Conservation (phyloP, 2,329 filamentous ascomycete genomes). For the Diaporthe ampelina region DNA sequence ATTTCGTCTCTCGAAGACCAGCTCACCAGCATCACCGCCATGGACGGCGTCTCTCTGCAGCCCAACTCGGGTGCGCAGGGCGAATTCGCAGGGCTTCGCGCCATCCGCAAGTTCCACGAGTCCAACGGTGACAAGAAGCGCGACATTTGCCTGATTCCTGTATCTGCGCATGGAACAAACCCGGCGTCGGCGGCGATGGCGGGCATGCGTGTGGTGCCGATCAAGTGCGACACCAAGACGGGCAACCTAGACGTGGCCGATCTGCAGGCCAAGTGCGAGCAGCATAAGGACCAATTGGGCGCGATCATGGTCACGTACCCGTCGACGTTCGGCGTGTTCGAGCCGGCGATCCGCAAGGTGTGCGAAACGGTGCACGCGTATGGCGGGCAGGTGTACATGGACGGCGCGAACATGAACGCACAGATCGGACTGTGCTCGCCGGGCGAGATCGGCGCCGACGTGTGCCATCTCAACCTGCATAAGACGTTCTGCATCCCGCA, state of each 20-base stretch:
- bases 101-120: slow-evolving; percentile 88
- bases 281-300: slow-evolving; percentile 86
- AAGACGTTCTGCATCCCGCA: slow-evolving; percentile 99
- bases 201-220: slow-evolving; percentile 91
- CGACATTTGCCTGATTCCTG: slow-evolving; percentile 93
- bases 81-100: slow-evolving; percentile 90
- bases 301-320: slow-evolving; percentile 99
- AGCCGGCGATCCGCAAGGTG: slow-evolving; percentile 87
- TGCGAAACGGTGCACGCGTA: slow-evolving; percentile 88
- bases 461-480: slow-evolving; percentile 97
- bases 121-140: slow-evolving; percentile 77
- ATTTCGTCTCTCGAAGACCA: slow-evolving; percentile 81
- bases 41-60: slow-evolving; percentile 90
- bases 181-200: slow-evolving; percentile 96
- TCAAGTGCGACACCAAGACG: slow-evolving; percentile 90
- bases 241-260: slow-evolving; percentile 92
- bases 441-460: slow-evolving; percentile 94
- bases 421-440: slow-evolving; percentile 96
- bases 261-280: slow-evolving; percentile 88
- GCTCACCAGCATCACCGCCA: slow-evolving; percentile 86
- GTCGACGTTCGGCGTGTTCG: slow-evolving; percentile 94
- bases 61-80: slow-evolving; percentile 97
- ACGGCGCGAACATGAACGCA: slow-evolving; percentile 98
- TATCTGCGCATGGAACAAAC: slow-evolving; percentile 96
- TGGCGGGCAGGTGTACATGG: slow-evolving; percentile 98